Evolutionary conservation across 805 yeast species (phyloP), one percentile per base, ranked within the genome.

Genomic region (Saccharomycopsis sp.): DNA sequence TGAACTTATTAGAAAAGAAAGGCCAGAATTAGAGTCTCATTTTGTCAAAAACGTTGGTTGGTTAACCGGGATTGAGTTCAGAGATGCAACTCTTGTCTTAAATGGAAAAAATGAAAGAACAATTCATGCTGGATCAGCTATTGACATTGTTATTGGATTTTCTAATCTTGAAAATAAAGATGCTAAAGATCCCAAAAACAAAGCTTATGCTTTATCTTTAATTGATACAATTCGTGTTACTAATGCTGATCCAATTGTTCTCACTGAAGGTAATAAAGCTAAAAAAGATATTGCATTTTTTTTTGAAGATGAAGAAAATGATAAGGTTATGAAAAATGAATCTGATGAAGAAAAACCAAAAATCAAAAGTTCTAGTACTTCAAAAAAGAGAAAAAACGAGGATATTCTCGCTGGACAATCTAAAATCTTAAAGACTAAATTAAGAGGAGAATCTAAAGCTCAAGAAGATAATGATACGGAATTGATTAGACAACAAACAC

Each of bases 1-100:
- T n/a, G 72, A 66, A 10, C 79, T 60, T 50, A 69, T 88, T 45
- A 69, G 72, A 50, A 59, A 68, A 15, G 75, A 75, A 45, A 70
- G 73, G 49, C 83, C 94, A 2, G 84, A 76, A 17, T 63, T 89
- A 51, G 76, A 67, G 27, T 54, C 63, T 20, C 64, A 72, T 51
- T 80, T 87, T 50, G 69, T 87, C 36, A 82, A 82, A 54, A 84
- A 84, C 52, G 72, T 79, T 48, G 97, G 97, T 39, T 84, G 92
- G 72, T 66, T 84, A 42, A 79, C 84, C 42, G 97, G 97, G 44
- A 70, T 89, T 46, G 96, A 86, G 53, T 85, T 84, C 54, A 72
- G 94, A 60, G 96, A 87, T 58, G 69, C 88, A 1, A 64, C 79
- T 2, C 74, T 83, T 48, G 67, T 86, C 14, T 63, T 89, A 40